Evolutionary conservation across 306 rosid species (phyloP), one percentile per base, ranked within the genome.

Genomic region (Prunus padus): DNA sequence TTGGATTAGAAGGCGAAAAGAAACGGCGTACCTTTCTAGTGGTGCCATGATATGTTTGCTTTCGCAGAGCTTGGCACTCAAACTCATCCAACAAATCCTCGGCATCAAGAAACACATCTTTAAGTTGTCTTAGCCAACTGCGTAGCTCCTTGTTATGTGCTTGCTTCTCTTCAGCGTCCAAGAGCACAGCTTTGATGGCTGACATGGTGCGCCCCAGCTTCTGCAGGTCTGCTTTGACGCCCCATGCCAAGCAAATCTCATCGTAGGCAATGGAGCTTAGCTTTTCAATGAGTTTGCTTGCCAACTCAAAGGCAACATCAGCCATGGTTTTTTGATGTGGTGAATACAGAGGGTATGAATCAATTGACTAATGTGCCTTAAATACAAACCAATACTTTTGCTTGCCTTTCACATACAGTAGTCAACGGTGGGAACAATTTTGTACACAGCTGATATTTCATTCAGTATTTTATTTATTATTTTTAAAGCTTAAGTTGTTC

Each of bases 161-260:
- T 55, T 76, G 84, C 77, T 79, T 79, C 76, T 65, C 49, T 37
- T 76, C 82, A 5, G 86, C 87, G 25, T 83, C 86, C 23, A 77
- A 45, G 30, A 83, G 49, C 40, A 71, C 70, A 1, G 19, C 67
- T 75, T 65, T 82, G 65, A 81, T 49, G 33, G 23, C 18, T 45
- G 75, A 79, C 23, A 84, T 42, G 23, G 77, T 69, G 9, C 11
- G 1, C 69, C 55, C 5, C 12, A 81, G 76, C 5, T 56, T 63
- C 20, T 11, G 65, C 2, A 86, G 56, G 69, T 81, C 77, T 1
- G 30, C 25, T 42, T 22, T 33, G 47, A 81, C 33, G 1, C 71
- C 72, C 62, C 71, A 42, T 8, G 37, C 77, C 45, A 5, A 73
- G 61, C 42, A 54, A 20, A 76, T 55, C 71, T 78, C 77, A 51